Conservation (phyloP, 768 basidiomycete genomes). For the Russula virescens region DNA sequence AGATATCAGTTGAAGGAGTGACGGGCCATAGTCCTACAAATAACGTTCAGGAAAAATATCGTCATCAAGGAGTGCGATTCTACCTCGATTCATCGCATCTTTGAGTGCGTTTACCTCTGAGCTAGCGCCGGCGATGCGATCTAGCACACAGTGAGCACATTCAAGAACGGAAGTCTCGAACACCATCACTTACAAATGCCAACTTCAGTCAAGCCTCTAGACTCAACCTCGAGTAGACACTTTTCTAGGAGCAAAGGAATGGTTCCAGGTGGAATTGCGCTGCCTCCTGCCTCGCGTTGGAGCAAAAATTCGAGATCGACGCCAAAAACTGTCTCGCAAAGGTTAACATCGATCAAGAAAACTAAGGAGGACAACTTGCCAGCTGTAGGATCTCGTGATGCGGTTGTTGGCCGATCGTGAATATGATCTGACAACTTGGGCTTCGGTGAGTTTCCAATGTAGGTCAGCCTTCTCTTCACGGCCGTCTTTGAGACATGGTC, state of each 20-base stretch:
- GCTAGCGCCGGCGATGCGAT: constrained; percentile 76
- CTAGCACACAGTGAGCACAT: constrained; percentile 34
- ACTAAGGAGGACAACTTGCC: constrained; percentile 53
- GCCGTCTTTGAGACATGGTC: constrained; percentile 63
- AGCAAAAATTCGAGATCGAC: constrained; percentile 69
- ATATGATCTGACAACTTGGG: constrained; percentile 70
- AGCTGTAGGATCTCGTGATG: constrained; percentile 67
- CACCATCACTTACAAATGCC: constrained; percentile 61
- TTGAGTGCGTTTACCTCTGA: constrained; percentile 63
- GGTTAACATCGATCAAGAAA: background rate
- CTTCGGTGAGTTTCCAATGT: constrained; percentile 71
- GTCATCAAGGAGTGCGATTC: constrained; percentile 4
- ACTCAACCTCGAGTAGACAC: constrained; percentile 66
- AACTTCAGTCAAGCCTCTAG: constrained; percentile 70
- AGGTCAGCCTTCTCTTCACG: constrained; percentile 74
- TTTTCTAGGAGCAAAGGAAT: constrained; percentile 62
- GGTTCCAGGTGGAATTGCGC: constrained; percentile 46
- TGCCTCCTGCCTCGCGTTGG: constrained; percentile 52
- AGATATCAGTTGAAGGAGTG: constrained; percentile 59
- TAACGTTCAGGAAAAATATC: constrained; percentile 2
- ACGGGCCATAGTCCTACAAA: constrained; percentile 55
- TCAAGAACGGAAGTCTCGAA: background rate
- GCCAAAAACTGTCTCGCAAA: constrained; percentile 44
- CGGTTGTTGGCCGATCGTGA: constrained; percentile 49
- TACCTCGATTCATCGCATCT: constrained; percentile 71